Evolutionary conservation across 371 early-diverging fungal species (phyloP), one percentile per base, ranked within the genome.

Genomic region (Zychaea mexicana): DNA sequence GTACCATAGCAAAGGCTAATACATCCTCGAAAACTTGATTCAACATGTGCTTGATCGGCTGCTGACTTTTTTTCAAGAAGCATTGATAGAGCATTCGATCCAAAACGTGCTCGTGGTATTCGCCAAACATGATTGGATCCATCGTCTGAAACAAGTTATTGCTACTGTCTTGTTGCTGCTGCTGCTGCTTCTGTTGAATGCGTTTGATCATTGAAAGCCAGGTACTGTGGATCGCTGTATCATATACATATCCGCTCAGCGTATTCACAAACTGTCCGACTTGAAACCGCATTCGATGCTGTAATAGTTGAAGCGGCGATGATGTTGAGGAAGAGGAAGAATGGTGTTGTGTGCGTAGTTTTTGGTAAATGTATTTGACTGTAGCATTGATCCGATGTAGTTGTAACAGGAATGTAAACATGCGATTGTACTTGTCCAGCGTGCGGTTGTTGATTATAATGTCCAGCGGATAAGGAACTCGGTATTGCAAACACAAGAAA

Each of bases 11-110:
- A 42, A 83, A 72, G 13, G 55, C 42, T 10, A 85, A 59, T 3
- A 83, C 67, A 38, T 73, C 73, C n/a, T 69, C 60, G 24, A 85
- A 55, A 10, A 84, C 63, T 17, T 71, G 66, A 55, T 68, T 54
- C 10, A 85, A 52, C 7, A 76, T 58, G 6, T 68, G 56, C 19
- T 78, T 47, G 15, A 86, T 68, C 2, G 70, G 73, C 7, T 67
- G 70, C 49, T 84, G 85, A 55, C 73, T 79, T 42, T 68, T 70
- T 60, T 83, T 83, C 47, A 83, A 61, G 19, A 86, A 74, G 17
- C 85, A 80, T 46, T 76, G 82, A 27, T 72, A 69, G 31, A 86
- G 52, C 62, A 86, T 79, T n/a, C 73, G 76, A 60, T 86, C 83
- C 28, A 83, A 60, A 17, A 86, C 59, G 27, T 75, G 73, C 26